Percentiles rank a stretch among this genome's conserved stretches.
Evolutionary conservation across 805 yeast species (phyloP).

Genomic region (Starmera pachycereana): DNA sequence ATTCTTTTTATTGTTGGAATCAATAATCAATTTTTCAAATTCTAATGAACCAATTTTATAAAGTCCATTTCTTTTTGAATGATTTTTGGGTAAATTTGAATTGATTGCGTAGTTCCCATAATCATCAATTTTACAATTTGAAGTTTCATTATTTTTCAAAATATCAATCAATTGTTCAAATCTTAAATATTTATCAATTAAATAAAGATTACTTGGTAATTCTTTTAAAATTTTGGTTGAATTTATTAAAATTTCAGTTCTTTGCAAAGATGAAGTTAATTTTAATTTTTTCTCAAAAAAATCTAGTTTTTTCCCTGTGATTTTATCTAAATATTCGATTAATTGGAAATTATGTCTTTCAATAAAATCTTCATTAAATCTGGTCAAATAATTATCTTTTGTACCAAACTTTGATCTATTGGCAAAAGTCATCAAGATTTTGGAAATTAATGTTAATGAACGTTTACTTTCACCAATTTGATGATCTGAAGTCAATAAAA

Average conservation of each 20-base stretch:
- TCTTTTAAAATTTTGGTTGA: conserved; percentile 43
- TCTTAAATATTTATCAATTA: conserved; percentile 56
- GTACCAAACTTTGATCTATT: conserved; percentile 66
- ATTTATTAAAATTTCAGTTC: conserved; percentile 44
- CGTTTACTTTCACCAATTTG: conserved; percentile 66
- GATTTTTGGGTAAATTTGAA: conserved; percentile 7
- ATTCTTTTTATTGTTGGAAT: background rate
- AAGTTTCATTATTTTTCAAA: conserved; percentile 17
- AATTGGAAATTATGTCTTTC: conserved; percentile 46
- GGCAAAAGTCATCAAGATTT: conserved; percentile 68
- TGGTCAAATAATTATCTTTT: conserved; percentile 73
- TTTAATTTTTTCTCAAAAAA: conserved; percentile 48
- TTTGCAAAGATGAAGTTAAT: conserved; percentile 42
- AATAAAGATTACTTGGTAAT: conserved; percentile 56
- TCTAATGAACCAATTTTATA: conserved; percentile 22
- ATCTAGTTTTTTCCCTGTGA: conserved; percentile 62
- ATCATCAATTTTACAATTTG: conserved; percentile 8
- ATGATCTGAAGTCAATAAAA: conserved; percentile 59
- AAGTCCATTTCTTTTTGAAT: conserved; percentile 4
- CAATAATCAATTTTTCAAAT: conserved; percentile 21
- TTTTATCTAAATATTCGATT: conserved; percentile 56
- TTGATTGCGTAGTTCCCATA: conserved; percentile 4
- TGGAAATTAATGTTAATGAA: conserved; percentile 74
- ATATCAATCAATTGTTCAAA: conserved; percentile 47
- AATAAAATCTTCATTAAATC: conserved; percentile 57